These are phyloP conservation scores for Yarrowia osloensis DNA, from an alignment of 805 yeast species.

Conservation along the genomic window DNA sequence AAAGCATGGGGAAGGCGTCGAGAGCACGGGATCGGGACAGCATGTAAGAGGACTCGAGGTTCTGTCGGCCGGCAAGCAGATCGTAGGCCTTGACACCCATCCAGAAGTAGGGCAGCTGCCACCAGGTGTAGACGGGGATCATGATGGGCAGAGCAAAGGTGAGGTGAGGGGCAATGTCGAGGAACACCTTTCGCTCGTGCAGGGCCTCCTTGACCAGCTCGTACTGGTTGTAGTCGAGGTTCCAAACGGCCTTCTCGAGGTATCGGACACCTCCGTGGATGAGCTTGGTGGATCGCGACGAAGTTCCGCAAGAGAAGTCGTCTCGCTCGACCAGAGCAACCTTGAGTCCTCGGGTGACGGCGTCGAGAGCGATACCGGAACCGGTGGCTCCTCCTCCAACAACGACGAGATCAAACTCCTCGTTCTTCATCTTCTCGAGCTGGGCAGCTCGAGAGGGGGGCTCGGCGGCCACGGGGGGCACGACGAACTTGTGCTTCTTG, in stretches of 20 bases:
- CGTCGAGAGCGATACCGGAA: constrained; percentile 90
- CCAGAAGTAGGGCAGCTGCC: constrained; percentile 95
- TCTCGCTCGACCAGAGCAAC: constrained; percentile 83
- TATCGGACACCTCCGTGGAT: constrained; percentile 98
- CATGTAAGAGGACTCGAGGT: constrained; percentile 74
- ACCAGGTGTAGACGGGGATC: constrained; percentile 94
- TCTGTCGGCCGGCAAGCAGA: constrained; percentile 86
- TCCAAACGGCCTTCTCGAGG: constrained; percentile 91
- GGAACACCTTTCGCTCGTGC: constrained; percentile 80
- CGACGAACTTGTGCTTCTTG: constrained; percentile 11
- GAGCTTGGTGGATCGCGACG: constrained; percentile 92
- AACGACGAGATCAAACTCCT: constrained; percentile 74
- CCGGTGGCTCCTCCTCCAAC: constrained; percentile 98
- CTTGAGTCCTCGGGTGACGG: constrained; percentile 84
- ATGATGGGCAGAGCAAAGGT: constrained; percentile 83
- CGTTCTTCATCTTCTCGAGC: constrained; percentile 39
- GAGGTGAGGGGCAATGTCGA: constrained; percentile 90
- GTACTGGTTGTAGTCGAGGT: constrained; percentile 84
- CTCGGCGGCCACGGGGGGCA: constrained; percentile 23
- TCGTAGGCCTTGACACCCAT: constrained; percentile 91
- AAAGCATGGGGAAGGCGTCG: constrained; percentile 84
- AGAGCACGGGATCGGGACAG: constrained; percentile 65
- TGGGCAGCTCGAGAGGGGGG: constrained; percentile 40
- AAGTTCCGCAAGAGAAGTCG: constrained; percentile 91
- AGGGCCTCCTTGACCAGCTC: constrained; percentile 87